Evolutionary conservation across 768 basidiomycete genomes (phyloP).

Genomic region (Mycena vitilis): DNA sequence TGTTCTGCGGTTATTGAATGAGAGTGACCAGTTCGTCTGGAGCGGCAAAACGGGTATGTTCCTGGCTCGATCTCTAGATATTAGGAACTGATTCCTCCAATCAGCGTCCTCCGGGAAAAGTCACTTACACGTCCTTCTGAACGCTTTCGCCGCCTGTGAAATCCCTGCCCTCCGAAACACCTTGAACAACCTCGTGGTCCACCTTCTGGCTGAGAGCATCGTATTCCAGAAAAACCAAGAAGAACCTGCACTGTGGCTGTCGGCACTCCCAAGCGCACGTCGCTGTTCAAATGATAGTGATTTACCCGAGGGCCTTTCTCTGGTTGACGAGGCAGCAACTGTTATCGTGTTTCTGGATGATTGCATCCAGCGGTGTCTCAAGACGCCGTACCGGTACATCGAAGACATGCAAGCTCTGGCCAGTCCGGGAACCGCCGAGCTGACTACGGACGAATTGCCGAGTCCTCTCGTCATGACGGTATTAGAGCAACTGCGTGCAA

Average conservation of each 20-base stretch:
- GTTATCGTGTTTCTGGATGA: slow-evolving; percentile 85
- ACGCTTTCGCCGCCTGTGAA: slow-evolving; percentile 63
- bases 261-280: slow-evolving; percentile 63
- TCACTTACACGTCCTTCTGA: slow-evolving; percentile 79
- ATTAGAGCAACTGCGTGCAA: slow-evolving; percentile 81
- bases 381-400: slow-evolving; percentile 87
- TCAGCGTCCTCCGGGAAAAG: slow-evolving; percentile 65
- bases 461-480: slow-evolving; percentile 86
- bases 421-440: slow-evolving; percentile 24
- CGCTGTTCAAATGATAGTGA: slow-evolving; percentile 37
- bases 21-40: slow-evolving; percentile 86
- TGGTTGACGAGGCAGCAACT: slow-evolving; percentile 67
- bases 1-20: slow-evolving; percentile 76
- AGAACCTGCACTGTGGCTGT: slow-evolving; percentile 83
- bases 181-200: slow-evolving; percentile 65
- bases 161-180: slow-evolving; percentile 62
- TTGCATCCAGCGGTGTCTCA: slow-evolving; percentile 83
- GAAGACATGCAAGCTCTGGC: slow-evolving; percentile 67
- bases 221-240: slow-evolving; percentile 82
- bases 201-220: slow-evolving; percentile 76
- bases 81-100: slow-evolving; percentile 10
- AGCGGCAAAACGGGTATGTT: slow-evolving; percentile 75
- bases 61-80: slow-evolving; percentile 2
- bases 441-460: slow-evolving; percentile 52
- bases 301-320: slow-evolving; percentile 62